A percentile compares a stretch with the other conserved stretches of the same genome.
Conservation (phyloP, 768 basidiomycete genomes). For the Collybia mongolica region DNA sequence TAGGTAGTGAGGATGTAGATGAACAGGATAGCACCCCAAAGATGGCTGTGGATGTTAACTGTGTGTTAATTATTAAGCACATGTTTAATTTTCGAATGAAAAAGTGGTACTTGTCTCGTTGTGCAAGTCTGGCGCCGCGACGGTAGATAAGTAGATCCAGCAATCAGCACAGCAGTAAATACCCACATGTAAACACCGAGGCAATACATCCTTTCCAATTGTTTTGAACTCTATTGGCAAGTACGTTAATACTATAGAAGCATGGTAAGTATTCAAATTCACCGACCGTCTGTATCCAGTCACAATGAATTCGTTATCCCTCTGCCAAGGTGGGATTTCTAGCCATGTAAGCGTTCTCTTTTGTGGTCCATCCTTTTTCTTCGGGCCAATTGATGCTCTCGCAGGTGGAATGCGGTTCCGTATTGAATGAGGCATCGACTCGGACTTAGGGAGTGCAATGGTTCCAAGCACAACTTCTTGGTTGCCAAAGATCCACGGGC, state of each 20-base stretch:
- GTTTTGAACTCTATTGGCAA: conserved; percentile 48
- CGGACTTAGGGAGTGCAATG: too few species aligned
- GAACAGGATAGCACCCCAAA: conserved; percentile 69
- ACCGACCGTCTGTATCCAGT: conserved; percentile 67
- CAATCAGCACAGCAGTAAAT: conserved; percentile 9
- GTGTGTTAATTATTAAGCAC: conserved; percentile 6
- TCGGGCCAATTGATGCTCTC: too few species aligned
- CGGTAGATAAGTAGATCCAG: conserved; percentile 15
- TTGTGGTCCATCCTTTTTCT: background rate
- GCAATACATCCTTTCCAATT: conserved; percentile 60
- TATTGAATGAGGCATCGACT: too few species aligned
- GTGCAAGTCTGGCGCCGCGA: conserved; percentile 55
- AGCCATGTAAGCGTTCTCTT: conserved; percentile 43
- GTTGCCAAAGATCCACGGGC: too few species aligned
- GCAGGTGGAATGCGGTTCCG: too few species aligned
- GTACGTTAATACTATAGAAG: conserved; percentile 1
- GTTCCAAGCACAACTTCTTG: too few species aligned
- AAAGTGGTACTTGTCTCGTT: conserved; percentile 66
- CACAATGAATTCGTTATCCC: conserved; percentile 72
- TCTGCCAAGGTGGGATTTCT: conserved; percentile 68
- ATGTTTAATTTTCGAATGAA: conserved; percentile 11
- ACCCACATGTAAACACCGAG: conserved; percentile 70
- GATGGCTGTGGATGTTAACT: conserved; percentile 89
- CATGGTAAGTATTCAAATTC: conserved; percentile 2
- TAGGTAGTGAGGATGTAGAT: conserved; percentile 52